Percentiles rank a stretch among this genome's conserved stretches.
Conservation (phyloP, 257 asterid species). For the Solanum pennellii region DNA sequence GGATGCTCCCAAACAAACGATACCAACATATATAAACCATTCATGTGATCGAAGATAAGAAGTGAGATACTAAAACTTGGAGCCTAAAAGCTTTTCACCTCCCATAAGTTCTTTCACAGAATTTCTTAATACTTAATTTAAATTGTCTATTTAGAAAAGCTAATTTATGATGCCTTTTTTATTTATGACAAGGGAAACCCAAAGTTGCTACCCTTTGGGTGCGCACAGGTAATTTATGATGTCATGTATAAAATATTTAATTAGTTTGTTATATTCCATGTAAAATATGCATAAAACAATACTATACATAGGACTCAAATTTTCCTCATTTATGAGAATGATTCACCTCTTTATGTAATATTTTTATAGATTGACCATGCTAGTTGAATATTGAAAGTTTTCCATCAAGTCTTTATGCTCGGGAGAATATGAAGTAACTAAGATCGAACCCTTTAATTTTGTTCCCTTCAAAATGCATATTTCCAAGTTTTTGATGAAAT, state of each 20-base stretch:
- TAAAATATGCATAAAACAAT: background rate
- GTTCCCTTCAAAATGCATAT: background rate
- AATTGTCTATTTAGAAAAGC: background rate
- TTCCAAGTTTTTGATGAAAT: background rate
- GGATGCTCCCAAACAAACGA: background rate
- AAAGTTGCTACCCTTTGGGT: background rate
- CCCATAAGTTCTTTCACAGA: background rate
- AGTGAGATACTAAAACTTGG: background rate
- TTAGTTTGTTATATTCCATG: background rate
- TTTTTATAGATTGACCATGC: background rate
- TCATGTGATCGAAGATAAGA: background rate
- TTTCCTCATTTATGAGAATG: background rate
- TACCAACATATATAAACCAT: background rate
- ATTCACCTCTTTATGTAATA: background rate
- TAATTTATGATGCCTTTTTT: background rate
- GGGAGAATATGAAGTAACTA: background rate
- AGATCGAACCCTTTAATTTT: background rate
- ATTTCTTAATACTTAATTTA: background rate
- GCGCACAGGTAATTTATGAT: background rate
- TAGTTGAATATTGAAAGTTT: background rate
- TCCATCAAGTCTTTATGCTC: background rate
- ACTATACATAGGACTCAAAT: background rate
- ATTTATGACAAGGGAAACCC: background rate
- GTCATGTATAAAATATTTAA: background rate
- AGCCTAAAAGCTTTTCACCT: background rate